These are phyloP conservation scores for Apiospora malaysiana DNA, from an alignment of 2,329 filamentous ascomycete genomes.

Conservation along the genomic window DNA sequence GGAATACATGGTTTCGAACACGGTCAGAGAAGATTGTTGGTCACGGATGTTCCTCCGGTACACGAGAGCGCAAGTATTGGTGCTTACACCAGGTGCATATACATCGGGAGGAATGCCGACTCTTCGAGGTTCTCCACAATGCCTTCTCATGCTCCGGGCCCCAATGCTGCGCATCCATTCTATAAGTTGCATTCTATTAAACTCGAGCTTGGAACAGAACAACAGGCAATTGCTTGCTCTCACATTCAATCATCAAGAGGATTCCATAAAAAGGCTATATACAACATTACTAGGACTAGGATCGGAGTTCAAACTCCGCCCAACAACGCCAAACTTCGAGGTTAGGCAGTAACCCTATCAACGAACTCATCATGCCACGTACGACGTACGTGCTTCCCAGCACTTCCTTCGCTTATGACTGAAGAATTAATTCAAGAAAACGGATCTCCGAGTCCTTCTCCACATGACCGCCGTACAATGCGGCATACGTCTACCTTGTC, in stretches of 20 bases:
- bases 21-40: neutral
- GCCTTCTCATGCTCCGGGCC: neutral
- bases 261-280: neutral
- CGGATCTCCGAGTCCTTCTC: neutral
- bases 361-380: neutral
- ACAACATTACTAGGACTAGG: neutral
- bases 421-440: neutral
- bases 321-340: neutral
- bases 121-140: neutral
- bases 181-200: neutral
- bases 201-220: neutral
- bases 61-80: neutral
- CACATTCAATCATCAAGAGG: neutral
- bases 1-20: neutral
- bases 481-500: neutral
- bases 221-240: neutral
- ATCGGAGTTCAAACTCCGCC: constrained; percentile 8
- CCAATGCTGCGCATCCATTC: neutral
- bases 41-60: neutral
- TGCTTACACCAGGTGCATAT: neutral
- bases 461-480: neutral
- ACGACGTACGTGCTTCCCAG: neutral
- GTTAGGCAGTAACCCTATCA: neutral
- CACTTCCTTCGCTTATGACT: neutral
- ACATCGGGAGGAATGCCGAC: neutral